These are phyloP conservation scores for Heimioporus retisporus DNA, from an alignment of 1,284 basidiomycete species.

Conservation along the genomic window DNA sequence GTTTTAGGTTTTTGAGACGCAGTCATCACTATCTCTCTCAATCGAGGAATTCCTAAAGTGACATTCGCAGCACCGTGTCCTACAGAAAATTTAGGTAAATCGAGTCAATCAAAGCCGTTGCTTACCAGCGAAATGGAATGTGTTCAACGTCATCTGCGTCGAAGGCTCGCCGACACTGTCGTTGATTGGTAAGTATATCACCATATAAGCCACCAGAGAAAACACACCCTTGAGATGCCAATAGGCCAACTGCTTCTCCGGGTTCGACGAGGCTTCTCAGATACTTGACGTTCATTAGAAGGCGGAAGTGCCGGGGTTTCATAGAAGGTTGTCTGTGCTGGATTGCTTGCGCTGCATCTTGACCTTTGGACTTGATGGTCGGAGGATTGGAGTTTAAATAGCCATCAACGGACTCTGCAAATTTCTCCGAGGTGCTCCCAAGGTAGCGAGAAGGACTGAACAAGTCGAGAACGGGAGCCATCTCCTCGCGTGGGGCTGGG, in stretches of 20 bases:
- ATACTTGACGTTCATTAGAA: constrained; percentile 92
- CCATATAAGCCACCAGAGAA: not conserved
- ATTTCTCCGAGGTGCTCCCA: constrained; percentile 95
- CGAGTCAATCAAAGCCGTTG: constrained; percentile 9
- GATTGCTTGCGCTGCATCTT: constrained; percentile 50
- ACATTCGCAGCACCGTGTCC: constrained; percentile 99
- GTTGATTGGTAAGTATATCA: constrained; percentile 1
- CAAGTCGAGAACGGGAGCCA: constrained; percentile 81
- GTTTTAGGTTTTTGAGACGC: constrained; percentile 98
- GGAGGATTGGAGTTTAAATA: constrained; percentile 87
- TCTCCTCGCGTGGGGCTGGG: constrained; percentile 59
- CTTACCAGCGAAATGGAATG: constrained; percentile 98
- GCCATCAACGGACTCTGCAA: constrained; percentile 84
- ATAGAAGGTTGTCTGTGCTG: constrained; percentile 62
- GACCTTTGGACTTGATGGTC: constrained; percentile 66
- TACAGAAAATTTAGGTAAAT: constrained; percentile 40
- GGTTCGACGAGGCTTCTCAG: constrained; percentile 96
- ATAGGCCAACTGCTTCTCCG: constrained; percentile 96
- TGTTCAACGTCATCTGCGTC: constrained; percentile 99
- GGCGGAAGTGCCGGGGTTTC: constrained; percentile 73
- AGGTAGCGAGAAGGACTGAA: constrained; percentile 87
- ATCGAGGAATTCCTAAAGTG: constrained; percentile 98
- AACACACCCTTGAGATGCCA: constrained; percentile 96
- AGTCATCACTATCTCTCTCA: constrained; percentile 99
- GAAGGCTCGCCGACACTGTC: constrained; percentile 96